phyloP scores from a whole-genome alignment of 805 yeast genomes.

The Zygotorulaspora chibaensis region DNA sequence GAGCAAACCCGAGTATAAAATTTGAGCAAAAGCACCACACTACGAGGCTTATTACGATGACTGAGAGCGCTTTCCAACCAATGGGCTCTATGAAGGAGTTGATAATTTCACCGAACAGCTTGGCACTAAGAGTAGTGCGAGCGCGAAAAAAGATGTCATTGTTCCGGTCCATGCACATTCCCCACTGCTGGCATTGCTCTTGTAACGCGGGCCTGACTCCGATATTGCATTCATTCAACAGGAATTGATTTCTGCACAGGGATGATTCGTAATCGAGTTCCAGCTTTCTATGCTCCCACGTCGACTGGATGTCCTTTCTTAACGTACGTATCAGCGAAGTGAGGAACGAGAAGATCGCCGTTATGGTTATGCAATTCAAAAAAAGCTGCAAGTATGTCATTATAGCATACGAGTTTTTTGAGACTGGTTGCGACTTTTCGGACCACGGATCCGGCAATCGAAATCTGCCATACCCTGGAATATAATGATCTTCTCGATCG shows the following conservation, averaged over 20 bases:
- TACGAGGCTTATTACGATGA: slow-evolving; percentile 38
- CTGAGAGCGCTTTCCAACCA: slow-evolving; percentile 52
- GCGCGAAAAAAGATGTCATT: slow-evolving; percentile 40
- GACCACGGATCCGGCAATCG: slow-evolving; percentile 61
- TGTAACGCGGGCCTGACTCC: slow-evolving; percentile 54
- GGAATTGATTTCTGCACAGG: slow-evolving; percentile 48
- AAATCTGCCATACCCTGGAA: slow-evolving; percentile 27
- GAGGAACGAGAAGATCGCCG: slow-evolving; percentile 43
- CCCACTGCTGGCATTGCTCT: slow-evolving; percentile 57
- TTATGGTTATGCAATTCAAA: slow-evolving; percentile 45
- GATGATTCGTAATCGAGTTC: slow-evolving; percentile 49
- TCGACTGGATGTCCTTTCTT: slow-evolving; percentile 48
- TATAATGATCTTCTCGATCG: neutral
- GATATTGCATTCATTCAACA: slow-evolving; percentile 53
- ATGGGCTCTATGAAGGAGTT: slow-evolving; percentile 66
- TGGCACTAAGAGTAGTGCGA: slow-evolving; percentile 56
- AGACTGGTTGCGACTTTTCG: slow-evolving; percentile 45
- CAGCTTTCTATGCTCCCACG: slow-evolving; percentile 45
- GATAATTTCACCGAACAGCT: slow-evolving; percentile 55
- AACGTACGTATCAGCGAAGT: slow-evolving; percentile 46
- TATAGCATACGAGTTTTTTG: slow-evolving; percentile 50
- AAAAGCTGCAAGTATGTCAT: slow-evolving; percentile 59
- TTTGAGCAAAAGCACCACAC: slow-evolving; percentile 56
- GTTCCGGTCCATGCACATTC: slow-evolving; percentile 59
- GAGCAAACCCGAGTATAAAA: slow-evolving; percentile 60